Evolutionary conservation across 805 yeast species (phyloP).

Genomic region (Isabelozyma gotoi): DNA sequence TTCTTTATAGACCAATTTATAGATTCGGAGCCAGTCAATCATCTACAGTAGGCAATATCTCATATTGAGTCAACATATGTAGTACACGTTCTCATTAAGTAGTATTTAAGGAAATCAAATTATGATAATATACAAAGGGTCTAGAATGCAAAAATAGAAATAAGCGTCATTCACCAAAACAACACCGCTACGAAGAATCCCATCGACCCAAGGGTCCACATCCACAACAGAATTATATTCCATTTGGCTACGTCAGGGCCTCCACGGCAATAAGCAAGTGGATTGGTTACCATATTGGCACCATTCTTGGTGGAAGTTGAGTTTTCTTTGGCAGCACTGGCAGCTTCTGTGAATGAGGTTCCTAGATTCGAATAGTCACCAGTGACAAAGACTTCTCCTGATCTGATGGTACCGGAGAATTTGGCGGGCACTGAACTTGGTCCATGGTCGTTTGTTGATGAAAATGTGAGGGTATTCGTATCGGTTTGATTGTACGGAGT

Average conservation of each 20-base stretch:
- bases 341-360: slow-evolving; percentile 5
- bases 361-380: slow-evolving; percentile 5
- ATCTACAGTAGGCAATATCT: too few species aligned
- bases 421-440: slow-evolving; percentile 19
- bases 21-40: too few species aligned
- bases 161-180: not conserved
- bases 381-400: slow-evolving; percentile 30
- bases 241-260: too few species aligned
- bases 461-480: slow-evolving; percentile 9
- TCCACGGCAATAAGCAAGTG: not conserved
- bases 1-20: too few species aligned
- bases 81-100: too few species aligned
- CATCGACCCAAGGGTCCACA: not conserved
- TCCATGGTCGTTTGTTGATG: not conserved
- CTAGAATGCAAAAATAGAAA: not conserved
- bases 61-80: too few species aligned
- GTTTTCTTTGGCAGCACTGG: slow-evolving; percentile 8
- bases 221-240: not conserved
- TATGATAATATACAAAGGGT: not conserved
- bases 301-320: slow-evolving; percentile 4
- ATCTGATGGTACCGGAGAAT: slow-evolving; percentile 23
- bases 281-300: slow-evolving; percentile 1
- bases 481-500: slow-evolving; percentile 7
- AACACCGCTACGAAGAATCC: not conserved
- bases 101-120: not conserved